A percentile compares a stretch with the other conserved stretches of the same genome.
Conservation (phyloP, 2,329 filamentous ascomycete species). For the Botrytis fabae region DNA sequence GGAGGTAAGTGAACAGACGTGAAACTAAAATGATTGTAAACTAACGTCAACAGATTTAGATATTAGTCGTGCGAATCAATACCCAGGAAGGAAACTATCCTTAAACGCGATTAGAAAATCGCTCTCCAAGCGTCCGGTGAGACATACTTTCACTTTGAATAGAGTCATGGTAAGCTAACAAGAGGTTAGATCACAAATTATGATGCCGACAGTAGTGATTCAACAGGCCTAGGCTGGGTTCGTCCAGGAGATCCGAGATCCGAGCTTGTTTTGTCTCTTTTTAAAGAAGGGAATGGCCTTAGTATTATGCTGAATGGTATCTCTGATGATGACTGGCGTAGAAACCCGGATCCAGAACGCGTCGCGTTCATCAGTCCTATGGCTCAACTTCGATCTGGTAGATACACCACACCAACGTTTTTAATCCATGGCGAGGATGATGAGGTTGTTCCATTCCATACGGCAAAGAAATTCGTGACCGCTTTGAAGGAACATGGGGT, state of each 20-base stretch:
- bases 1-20: neutral
- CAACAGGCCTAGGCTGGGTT: conserved; percentile 12
- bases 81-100: neutral
- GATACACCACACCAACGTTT: conserved; percentile 7
- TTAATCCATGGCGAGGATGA: conserved; percentile 16
- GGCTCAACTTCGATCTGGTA: conserved; percentile 10
- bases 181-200: conserved; percentile 11
- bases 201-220: neutral
- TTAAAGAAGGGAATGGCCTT: conserved; percentile 1
- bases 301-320: conserved; percentile 10
- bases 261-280: conserved; percentile 15
- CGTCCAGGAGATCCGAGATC: conserved; percentile 15
- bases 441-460: neutral
- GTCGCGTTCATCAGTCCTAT: neutral
- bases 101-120: neutral
- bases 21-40: neutral
- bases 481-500: neutral
- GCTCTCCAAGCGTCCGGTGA: neutral
- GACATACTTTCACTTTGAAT: neutral
- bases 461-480: neutral
- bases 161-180: neutral
- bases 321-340: neutral
- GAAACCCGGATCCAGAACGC: neutral
- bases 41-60: neutral
- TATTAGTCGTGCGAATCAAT: neutral